Percentiles rank a stretch among this genome's conserved stretches.
Evolutionary conservation across 768 basidiomycete genomes (phyloP).

Genomic region (Auricularia cornea): DNA sequence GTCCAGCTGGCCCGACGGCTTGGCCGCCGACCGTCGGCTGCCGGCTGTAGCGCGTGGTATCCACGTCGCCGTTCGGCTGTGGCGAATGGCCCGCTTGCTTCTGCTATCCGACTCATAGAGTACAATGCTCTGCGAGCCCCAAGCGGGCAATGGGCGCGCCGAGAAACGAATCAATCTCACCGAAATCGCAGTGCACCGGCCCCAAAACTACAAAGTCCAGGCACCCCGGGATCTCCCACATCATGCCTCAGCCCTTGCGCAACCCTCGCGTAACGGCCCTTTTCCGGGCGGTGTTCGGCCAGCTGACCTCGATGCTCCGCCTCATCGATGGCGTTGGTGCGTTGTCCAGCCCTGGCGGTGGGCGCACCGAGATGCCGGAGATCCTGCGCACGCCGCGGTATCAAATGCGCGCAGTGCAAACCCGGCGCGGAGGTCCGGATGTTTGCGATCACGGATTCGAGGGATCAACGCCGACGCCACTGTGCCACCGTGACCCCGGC

Average conservation of each 20-base stretch:
- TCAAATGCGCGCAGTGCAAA: background rate
- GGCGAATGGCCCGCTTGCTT: background rate
- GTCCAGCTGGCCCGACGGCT: background rate
- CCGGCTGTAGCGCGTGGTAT: background rate
- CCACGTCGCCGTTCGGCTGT: background rate
- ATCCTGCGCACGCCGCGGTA: background rate
- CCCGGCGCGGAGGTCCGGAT: too few species aligned
- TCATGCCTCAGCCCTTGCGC: background rate
- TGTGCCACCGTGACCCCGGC: background rate
- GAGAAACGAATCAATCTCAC: too few species aligned
- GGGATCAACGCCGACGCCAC: too few species aligned
- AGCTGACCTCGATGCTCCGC: background rate
- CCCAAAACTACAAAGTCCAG: background rate
- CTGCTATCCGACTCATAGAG: background rate
- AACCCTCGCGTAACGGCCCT: background rate
- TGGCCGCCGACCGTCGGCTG: background rate
- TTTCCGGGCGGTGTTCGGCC: background rate
- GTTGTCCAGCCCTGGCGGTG: background rate
- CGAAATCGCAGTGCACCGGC: background rate
- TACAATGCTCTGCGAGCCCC: background rate
- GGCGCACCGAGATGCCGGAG: background rate
- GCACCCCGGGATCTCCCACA: background rate
- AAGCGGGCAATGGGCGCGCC: too few species aligned
- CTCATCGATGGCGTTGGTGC: background rate
- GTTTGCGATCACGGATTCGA: too few species aligned